Base-by-base conservation (phyloP, 148 eudicot species). In the Drosera capensis region DNA sequence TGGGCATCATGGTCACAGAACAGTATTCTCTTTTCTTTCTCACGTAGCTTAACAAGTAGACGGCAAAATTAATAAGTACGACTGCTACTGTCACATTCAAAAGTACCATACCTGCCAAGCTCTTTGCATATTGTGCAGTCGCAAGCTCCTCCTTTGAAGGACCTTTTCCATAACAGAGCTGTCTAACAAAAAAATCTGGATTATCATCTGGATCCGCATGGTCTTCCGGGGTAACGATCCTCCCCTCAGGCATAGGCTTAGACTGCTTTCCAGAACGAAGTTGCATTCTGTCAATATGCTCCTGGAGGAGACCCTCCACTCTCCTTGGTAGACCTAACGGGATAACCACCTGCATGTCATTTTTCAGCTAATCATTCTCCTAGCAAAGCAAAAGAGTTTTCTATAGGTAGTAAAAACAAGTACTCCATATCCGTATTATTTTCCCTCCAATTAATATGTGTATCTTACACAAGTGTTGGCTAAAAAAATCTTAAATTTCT, bases 251-350 rank as follows among this genome's bases (percentile, higher is more conserved):
- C 25, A 66, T 57, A 51, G 66, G 51, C 57, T 56, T 55, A 47
- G 43, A 44, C 7, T 26, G 40, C 36, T 56, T 65, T 55, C 66
- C 71, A 48, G 79, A 61, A 24, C 30, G 68, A 49, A 72, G 46
- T 24, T 75, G 72, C 58, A 49, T 54, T 64, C 82, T 64, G 57
- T 92, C 99, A 58, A 92, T 80, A 65, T 92, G 82, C 68, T 92
- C 99, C 66, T 92, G 95, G 49, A 92, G 99, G 49, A 92, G 64
- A 64, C 95, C 79, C 55, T 92, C 99, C 55, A 92, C 95, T 71
- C 95, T 85, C 73, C 99, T 81, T 61, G 78, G 99, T 71, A 92
- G 66, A 68, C 95, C 79, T 64, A 92, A 68, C 18, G 99, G 78
- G 51, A 92, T 60, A 25, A 78, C 82, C 54, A 92, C 99, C 99